Base-by-base conservation (phyloP, 306 rosid genomes). In the Gastrolobium villosum region DNA sequence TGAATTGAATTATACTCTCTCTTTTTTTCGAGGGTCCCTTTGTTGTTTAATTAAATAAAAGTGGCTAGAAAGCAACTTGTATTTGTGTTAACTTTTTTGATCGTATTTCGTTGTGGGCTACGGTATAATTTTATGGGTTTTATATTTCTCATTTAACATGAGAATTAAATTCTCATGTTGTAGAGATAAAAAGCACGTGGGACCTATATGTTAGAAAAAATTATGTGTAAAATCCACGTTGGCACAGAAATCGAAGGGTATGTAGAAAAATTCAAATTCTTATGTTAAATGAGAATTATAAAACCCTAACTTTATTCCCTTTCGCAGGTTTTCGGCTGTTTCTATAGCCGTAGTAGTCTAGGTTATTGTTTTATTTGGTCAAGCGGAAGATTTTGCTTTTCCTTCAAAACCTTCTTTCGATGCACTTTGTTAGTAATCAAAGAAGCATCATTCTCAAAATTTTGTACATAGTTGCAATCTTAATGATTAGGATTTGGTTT, bases 341-440 rank as follows among this genome's bases (percentile, higher is more conserved):
- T 37, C 13, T 36, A 5, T 39, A 61, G 72, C 26, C 60, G 11
- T 41, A 43, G 11, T 41, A 43, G 43, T 31, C 20, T 62, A 43
- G 43, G 49, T 49, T 62, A 9, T 37, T 43, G 56, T 65, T 67
- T 77, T 76, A 49, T 43, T 39, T 60, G 60, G 88, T 85, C 88
- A 85, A 81, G 77, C 65, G 57, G 70, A 66, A 67, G 78, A 81
- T 59, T 81, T 50, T 77, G 73, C 78, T 84, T 77, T 81, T 7
- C 45, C 67, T 26, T 30, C 65, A 13, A 52, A 77, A 67, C 65
- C 75, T 72, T 78, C 80, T 72, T 84, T 81, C 65, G 76, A 46
- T 66, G 69, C 80, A 65, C 80, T 81, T 81, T 81, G 83, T 60
- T 55, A 36, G 75, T 53, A 85, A 85, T 77, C 85, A 85, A 84